Conservation (phyloP, 345 rosid species). For the Brassica rapa region DNA sequence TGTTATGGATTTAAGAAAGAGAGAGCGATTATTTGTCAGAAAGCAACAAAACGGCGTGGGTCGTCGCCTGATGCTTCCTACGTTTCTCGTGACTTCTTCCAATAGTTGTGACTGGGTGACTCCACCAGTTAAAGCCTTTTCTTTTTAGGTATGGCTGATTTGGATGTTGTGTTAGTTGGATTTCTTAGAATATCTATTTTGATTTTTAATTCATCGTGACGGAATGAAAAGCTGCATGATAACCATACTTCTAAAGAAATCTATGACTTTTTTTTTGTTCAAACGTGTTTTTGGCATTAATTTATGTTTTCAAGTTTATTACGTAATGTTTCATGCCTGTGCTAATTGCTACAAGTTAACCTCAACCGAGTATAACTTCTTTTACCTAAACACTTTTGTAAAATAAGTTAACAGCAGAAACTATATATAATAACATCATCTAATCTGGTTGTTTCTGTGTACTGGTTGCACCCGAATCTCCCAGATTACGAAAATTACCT, state of each 20-base stretch:
- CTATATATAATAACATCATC: not conserved
- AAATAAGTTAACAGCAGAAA: not conserved
- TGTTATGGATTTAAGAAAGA: constrained; percentile 4
- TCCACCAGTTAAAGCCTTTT: constrained; percentile 2
- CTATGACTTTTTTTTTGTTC: not conserved
- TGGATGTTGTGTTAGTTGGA: not conserved
- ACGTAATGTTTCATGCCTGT: not conserved
- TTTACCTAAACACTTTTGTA: not conserved
- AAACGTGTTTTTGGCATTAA: not conserved
- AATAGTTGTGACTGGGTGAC: not conserved
- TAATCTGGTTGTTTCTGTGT: not conserved
- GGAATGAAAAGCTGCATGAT: not conserved
- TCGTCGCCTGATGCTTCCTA: constrained; percentile 14
- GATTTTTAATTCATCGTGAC: not conserved
- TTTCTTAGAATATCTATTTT: not conserved
- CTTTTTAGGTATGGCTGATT: not conserved
- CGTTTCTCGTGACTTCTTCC: not conserved
- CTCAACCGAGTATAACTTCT: not conserved
- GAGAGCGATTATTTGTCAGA: not conserved
- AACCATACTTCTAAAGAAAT: not conserved
- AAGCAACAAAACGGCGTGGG: constrained; percentile 25
- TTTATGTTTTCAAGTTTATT: not conserved
- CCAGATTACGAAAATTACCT: not conserved
- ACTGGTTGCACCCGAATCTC: not conserved
- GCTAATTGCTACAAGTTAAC: not conserved